phyloP scores from a whole-genome alignment of 2,329 filamentous ascomycete species.

The Cladosporium cucumerinum region DNA sequence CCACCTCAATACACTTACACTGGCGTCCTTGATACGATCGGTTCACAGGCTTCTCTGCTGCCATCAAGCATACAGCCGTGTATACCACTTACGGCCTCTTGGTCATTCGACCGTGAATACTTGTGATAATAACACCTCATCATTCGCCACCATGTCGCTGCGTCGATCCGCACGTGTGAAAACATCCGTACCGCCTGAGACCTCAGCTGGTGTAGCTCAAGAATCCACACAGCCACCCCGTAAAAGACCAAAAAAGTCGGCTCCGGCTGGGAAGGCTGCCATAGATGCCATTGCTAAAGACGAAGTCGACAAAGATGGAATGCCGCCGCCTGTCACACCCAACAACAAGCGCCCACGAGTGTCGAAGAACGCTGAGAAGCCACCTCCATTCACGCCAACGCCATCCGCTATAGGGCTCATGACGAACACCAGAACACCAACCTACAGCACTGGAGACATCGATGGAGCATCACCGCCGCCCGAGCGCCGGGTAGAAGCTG shows the following conservation, averaged over 20 bases:
- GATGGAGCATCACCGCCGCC: constrained; percentile 34
- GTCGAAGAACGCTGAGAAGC: constrained; percentile 24
- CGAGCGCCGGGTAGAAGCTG: constrained; percentile 61
- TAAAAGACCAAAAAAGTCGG: constrained; percentile 26
- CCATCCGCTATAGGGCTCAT: constrained; percentile 49
- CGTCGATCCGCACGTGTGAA: constrained; percentile 51
- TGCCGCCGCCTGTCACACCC: constrained; percentile 32
- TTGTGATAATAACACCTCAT: not conserved
- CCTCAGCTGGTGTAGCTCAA: not conserved
- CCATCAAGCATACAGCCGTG: not conserved
- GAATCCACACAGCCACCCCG: constrained; percentile 15
- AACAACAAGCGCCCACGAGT: constrained; percentile 30
- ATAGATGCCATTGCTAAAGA: constrained; percentile 16
- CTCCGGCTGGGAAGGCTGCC: constrained; percentile 20
- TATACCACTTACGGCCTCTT: not conserved
- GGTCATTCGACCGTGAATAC: not conserved
- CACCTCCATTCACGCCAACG: constrained; percentile 47
- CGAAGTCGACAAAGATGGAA: constrained; percentile 18
- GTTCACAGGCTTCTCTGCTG: not conserved
- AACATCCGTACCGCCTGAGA: constrained; percentile 11
- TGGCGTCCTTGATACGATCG: not conserved
- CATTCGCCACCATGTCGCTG: constrained; percentile 46
- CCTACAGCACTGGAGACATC: constrained; percentile 41
- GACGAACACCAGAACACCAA: constrained; percentile 35
- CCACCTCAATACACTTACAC: not conserved